Base-by-base conservation (phyloP, 495 filamentous ascomycete genomes). In the Chaetomium fimeti region DNA sequence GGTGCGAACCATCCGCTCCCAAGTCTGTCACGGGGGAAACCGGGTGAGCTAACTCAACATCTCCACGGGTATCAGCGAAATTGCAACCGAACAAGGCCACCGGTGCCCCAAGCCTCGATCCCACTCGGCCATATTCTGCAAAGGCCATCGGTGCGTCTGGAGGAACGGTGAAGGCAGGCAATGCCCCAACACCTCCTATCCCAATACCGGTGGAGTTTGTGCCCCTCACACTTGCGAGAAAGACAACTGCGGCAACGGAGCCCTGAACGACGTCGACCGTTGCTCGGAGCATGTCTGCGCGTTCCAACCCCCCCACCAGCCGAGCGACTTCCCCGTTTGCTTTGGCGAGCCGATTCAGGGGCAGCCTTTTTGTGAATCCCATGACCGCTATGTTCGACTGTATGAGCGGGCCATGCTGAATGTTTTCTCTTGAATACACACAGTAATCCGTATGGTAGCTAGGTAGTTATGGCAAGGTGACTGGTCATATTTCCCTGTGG, bases 281-380 rank as follows among this genome's bases (percentile, higher is more conserved):
- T 55, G 52, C 11, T 28, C 18, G 29, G 28, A 55, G 16, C 59
- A 61, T 20, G 47, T 61, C 20, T 61, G 59, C 32, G 59, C 47
- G 1, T 53, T 52, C 47, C 11, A 15, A 1, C 18, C 9, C 3
- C 32, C 55, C 3, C 1, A 3, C 1, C 12, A 8, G 45, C n/a
- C 7, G 12, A 6, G 20, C 1, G 36, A 42, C 18, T 27, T 53
- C 15, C 32, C 32, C 1, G 3, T 28, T 15, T 61, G 59, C 59
- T 7, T 27, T 13, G 12, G 47, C n/a, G 59, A 52, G 32, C 59
- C 47, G 1, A 22, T 28, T 5, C n/a, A 61, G 3, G 20, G 29
- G 7, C 27, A 47, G 15, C 11, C 5, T 4, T 43, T 42, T 8
- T 61, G 59, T 22, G 9, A n/a, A 32, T 18, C 24, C 1, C 59